A percentile compares a stretch with the other conserved stretches of the same genome.
Conservation (phyloP, 2,329 filamentous ascomycete species). For the Dothideomycetes sp. region DNA sequence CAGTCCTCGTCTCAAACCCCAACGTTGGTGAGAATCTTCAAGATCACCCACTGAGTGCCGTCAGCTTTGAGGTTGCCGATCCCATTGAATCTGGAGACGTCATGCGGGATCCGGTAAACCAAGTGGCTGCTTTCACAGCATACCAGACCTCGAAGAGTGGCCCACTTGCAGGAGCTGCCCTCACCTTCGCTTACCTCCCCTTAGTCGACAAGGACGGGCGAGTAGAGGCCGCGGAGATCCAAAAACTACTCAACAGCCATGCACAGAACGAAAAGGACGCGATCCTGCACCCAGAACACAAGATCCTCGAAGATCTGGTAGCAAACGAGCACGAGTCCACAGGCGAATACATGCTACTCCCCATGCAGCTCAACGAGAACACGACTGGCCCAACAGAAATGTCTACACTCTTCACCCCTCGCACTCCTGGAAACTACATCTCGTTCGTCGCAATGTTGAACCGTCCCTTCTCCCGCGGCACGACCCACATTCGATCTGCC, state of each 20-base stretch:
- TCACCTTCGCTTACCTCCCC: conserved; percentile 12
- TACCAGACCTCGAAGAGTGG: conserved; percentile 3
- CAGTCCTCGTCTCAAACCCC: conserved; percentile 24
- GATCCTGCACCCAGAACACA: conserved; percentile 7
- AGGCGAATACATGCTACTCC: conserved; percentile 7
- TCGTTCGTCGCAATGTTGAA: conserved; percentile 13
- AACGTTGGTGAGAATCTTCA: conserved; percentile 40
- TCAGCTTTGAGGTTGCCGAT: conserved; percentile 13
- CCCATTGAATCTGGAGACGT: not conserved
- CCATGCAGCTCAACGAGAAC: not conserved
- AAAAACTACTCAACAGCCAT: not conserved
- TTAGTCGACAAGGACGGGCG: conserved; percentile 11
- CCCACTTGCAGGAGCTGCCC: conserved; percentile 9
- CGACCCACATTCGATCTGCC: conserved; percentile 15
- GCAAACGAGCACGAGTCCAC: conserved; percentile 8
- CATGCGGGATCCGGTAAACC: not conserved
- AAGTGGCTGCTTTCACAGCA: not conserved
- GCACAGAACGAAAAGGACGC: not conserved
- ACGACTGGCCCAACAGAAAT: not conserved
- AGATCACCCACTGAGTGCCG: conserved; percentile 25
- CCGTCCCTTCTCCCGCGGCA: conserved; percentile 18
- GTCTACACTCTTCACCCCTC: not conserved
- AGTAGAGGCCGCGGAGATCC: not conserved
- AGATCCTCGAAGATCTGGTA: conserved; percentile 13
- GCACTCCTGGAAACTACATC: conserved; percentile 13